A percentile compares a stretch with the other conserved stretches of the same genome.
These are phyloP conservation scores for Colletotrichum sp. DNA, from an alignment of 2,329 filamentous ascomycete species.

Conservation along the genomic window DNA sequence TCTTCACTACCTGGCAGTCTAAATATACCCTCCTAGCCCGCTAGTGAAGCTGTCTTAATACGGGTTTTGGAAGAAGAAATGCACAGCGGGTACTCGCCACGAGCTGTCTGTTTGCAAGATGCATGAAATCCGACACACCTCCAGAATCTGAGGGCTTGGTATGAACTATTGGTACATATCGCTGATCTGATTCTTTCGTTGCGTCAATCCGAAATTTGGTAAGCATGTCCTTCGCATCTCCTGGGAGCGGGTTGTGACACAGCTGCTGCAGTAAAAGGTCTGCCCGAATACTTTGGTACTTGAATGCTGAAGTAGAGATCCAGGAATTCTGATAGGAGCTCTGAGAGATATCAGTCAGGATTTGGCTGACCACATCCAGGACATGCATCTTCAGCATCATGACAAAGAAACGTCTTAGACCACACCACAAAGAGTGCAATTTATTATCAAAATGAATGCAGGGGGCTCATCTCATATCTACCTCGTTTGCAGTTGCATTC, in stretches of 20 bases:
- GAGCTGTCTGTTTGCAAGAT: not conserved
- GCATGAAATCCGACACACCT: not conserved
- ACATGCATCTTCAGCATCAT: not conserved
- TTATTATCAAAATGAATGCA: not conserved
- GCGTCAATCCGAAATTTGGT: not conserved
- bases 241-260: rapidly evolving
- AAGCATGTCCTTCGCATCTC: not conserved
- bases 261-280: not conserved
- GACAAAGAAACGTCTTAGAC: not conserved
- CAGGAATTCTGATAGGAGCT: not conserved
- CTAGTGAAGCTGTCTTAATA: not conserved
- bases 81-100: not conserved
- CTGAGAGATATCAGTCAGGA: not conserved
- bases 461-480: too few species aligned
- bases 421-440: not conserved
- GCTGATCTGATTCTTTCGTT: not conserved
- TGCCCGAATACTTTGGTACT: not conserved
- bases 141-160: not conserved
- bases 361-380: not conserved
- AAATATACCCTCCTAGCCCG: not conserved
- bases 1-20: not conserved
- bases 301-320: not conserved
- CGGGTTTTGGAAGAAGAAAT: not conserved
- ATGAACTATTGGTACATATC: not conserved
- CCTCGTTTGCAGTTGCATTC: not conserved